phyloP scores from a whole-genome alignment of 2,329 filamentous ascomycete genomes.

The Cladosporium sphaerospermum region DNA sequence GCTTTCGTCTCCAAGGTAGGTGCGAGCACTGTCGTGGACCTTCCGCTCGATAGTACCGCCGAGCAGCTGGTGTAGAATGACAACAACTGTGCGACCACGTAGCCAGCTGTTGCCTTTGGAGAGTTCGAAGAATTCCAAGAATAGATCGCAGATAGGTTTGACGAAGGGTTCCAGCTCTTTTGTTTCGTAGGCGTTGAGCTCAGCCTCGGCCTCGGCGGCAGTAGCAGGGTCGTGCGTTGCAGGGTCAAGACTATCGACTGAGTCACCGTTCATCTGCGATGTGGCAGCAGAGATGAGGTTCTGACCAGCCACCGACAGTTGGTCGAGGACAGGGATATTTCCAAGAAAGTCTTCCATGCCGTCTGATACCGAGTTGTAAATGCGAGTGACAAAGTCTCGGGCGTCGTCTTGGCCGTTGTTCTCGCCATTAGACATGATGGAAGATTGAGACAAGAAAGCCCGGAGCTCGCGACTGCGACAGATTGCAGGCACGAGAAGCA shows the following conservation, averaged over 20 bases:
- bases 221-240: slow-evolving; percentile 42
- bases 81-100: slow-evolving; percentile 87
- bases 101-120: slow-evolving; percentile 97
- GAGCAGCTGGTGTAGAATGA: slow-evolving; percentile 90
- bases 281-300: slow-evolving; percentile 74
- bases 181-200: slow-evolving; percentile 87
- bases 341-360: slow-evolving; percentile 97
- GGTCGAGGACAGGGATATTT: slow-evolving; percentile 91
- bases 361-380: slow-evolving; percentile 95
- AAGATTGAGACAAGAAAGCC: slow-evolving; percentile 82
- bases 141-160: slow-evolving; percentile 96
- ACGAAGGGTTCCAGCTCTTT: slow-evolving; percentile 90
- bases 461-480: slow-evolving; percentile 89
- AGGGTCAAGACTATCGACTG: slow-evolving; percentile 37
- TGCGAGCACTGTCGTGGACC: slow-evolving; percentile 75
- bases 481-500: slow-evolving; percentile 83
- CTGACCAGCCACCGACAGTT: slow-evolving; percentile 86
- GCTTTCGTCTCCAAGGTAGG: slow-evolving; percentile 69
- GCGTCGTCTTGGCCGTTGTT: slow-evolving; percentile 53
- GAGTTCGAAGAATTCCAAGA: slow-evolving; percentile 90
- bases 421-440: slow-evolving; percentile 58
- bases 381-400: slow-evolving; percentile 78
- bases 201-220: slow-evolving; percentile 77
- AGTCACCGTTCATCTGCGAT: slow-evolving; percentile 41
- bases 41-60: slow-evolving; percentile 95